Evolutionary conservation across 495 filamentous ascomycete species (phyloP).

Genomic region (Amphirosellinia nigrospora): DNA sequence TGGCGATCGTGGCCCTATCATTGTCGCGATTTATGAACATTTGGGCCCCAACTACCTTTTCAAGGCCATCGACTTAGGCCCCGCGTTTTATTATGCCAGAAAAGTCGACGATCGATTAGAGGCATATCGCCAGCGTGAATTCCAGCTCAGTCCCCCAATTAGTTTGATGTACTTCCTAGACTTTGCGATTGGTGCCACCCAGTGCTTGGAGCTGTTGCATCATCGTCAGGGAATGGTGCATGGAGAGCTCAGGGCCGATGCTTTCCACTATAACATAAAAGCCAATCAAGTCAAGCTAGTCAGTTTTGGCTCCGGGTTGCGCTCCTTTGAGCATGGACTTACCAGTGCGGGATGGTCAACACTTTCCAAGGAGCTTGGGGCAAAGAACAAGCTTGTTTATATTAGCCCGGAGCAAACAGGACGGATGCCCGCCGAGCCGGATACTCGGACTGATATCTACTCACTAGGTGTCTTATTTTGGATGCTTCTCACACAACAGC

Average conservation of each 20-base stretch:
- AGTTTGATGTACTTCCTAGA: constrained; percentile 78
- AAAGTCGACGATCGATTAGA: constrained; percentile 56
- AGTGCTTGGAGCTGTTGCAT: constrained; percentile 85
- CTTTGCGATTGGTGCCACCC: constrained; percentile 84
- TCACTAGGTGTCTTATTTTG: constrained; percentile 86
- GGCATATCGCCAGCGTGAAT: constrained; percentile 38
- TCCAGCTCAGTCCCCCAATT: constrained; percentile 62
- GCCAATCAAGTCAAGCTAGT: constrained; percentile 74
- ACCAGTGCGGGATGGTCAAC: constrained; percentile 83
- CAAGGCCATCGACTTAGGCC: constrained; percentile 75
- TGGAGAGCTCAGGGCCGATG: constrained; percentile 85
- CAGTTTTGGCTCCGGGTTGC: constrained; percentile 81
- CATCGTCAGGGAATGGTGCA: constrained; percentile 83
- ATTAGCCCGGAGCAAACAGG: constrained; percentile 94
- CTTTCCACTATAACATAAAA: constrained; percentile 80
- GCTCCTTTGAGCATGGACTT: constrained; percentile 86
- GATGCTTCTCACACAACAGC: constrained; percentile 78
- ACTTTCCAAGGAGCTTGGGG: constrained; percentile 77
- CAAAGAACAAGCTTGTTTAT: constrained; percentile 82
- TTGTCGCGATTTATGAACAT: constrained; percentile 80
- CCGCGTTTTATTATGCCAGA: constrained; percentile 68
- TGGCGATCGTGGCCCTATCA: constrained; percentile 66
- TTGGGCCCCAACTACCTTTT: constrained; percentile 75
- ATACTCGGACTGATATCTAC: constrained; percentile 89
- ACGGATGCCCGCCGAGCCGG: constrained; percentile 85